Conservation (phyloP, 495 filamentous ascomycete species). For the Tuber borchii region DNA sequence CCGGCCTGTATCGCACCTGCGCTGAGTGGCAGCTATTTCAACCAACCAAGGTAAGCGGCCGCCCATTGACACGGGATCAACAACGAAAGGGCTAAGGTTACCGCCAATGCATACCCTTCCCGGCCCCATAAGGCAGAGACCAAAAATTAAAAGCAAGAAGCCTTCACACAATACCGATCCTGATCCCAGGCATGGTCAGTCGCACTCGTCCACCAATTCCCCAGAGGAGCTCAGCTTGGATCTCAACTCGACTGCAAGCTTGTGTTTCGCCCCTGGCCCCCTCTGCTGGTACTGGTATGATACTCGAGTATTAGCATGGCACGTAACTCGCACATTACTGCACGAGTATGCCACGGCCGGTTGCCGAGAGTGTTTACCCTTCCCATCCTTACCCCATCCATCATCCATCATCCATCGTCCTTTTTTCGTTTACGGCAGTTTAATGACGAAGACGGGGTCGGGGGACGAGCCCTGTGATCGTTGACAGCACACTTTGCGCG, state of each 20-base stretch:
- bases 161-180: slow-evolving; percentile 3
- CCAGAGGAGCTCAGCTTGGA: slow-evolving; percentile 1
- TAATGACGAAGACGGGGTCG: neutral
- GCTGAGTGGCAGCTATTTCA: neutral
- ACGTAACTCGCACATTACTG: neutral
- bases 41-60: neutral
- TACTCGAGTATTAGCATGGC: neutral
- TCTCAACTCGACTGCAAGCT: neutral
- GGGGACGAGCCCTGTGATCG: slow-evolving; percentile 1
- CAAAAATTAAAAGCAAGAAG: neutral
- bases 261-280: neutral
- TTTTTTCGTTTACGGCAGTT: neutral
- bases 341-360: neutral
- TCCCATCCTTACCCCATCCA: neutral
- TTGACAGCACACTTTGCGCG: neutral
- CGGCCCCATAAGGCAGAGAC: neutral
- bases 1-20: neutral
- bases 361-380: neutral
- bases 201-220: neutral
- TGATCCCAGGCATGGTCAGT: slow-evolving; percentile 4
- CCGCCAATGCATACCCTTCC: slow-evolving; percentile 4
- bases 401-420: neutral
- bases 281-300: neutral
- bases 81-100: neutral
- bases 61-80: slow-evolving; percentile 1